Evolutionary conservation across 2,329 filamentous ascomycete species (phyloP).

Genomic region (Blastomyces parvus): DNA sequence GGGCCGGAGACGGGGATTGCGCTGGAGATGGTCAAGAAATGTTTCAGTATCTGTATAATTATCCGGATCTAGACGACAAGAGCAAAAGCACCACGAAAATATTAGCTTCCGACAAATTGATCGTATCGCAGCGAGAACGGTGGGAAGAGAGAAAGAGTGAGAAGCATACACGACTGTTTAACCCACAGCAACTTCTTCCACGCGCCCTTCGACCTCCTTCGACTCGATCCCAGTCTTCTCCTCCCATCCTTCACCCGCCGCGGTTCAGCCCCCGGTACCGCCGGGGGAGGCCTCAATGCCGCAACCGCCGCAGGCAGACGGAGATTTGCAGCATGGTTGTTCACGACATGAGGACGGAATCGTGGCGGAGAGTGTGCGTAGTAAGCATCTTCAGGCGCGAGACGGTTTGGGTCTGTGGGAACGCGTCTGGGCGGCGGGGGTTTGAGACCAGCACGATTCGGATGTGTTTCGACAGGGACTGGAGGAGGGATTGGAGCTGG

Average conservation of each 20-base stretch:
- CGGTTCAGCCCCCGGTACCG: constrained; percentile 29
- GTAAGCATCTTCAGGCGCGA: constrained; percentile 80
- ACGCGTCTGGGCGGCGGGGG: constrained; percentile 24
- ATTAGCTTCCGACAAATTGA: background rate
- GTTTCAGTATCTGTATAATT: constrained; percentile 97
- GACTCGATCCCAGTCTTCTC: constrained; percentile 49
- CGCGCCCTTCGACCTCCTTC: constrained; percentile 58
- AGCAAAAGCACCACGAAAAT: background rate
- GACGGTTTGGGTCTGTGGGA: constrained; percentile 53
- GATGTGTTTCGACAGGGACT: constrained; percentile 39
- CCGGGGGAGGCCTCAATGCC: constrained; percentile 34
- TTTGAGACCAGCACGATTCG: constrained; percentile 32
- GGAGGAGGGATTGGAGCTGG: constrained; percentile 34
- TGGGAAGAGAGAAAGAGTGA: constrained; percentile 13
- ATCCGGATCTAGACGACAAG: constrained; percentile 61
- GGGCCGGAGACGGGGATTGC: constrained; percentile 83
- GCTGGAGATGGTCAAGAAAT: constrained; percentile 89
- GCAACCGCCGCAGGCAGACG: constrained; percentile 29
- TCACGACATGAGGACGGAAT: constrained; percentile 26
- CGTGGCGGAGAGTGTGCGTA: constrained; percentile 53
- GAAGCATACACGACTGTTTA: constrained; percentile 71
- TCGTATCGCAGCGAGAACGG: background rate
- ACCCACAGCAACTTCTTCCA: constrained; percentile 99
- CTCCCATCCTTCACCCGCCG: constrained; percentile 35
- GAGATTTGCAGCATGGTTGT: constrained; percentile 30